Base-by-base conservation (phyloP, 2,329 filamentous ascomycete genomes). In the Trichoderma koningii region DNA sequence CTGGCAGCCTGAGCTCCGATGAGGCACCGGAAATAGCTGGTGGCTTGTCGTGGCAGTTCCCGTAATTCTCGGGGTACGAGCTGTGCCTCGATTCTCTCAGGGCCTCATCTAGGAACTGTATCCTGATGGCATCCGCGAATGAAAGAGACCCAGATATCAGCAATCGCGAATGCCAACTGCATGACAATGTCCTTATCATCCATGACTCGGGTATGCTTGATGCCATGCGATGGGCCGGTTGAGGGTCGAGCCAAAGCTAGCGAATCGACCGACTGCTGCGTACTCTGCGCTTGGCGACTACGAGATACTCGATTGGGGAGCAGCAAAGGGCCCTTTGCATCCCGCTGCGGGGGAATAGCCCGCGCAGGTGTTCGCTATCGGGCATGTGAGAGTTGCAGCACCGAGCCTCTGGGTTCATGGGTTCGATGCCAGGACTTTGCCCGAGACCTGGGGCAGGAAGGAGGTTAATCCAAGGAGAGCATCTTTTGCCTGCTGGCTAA, bases 401-500 rank as follows among this genome's bases (percentile, higher is more conserved):
- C 47, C 34, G 23, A 51, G n/a, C n/a, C 19, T 44, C 47, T 42
- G 34, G 47, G 41, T 26, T 47, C 56, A 15, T 34, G 45, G 56
- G 28, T 21, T 50, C 56, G 56, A 60, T 48, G 19, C 17, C 34
- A 52, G 47, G 21, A 61, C 47, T 42, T 52, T 52, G 57, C 34
- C 47, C 57, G 57, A 61, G 30, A 38, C 19, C 47, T 61, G 21
- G 57, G 47, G 19, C 34, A n/a, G 57, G 57, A 52, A 52, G 57
- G 57, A 61, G 44, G 56, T 45, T 38, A n/a, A 48, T 23, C 52
- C 52, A 59, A 21, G 26, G 10, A 48, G n/a, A 59, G 56, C 38
- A 26, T 30, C 47, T 47, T 41, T 50, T 38, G 47, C 51, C 47
- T 52, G 51, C 57, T 61, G 57, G 57, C 57, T 61, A 52, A 61